phyloP scores from a whole-genome alignment of 257 asterid species.

The Salvia miltiorrhiza region DNA sequence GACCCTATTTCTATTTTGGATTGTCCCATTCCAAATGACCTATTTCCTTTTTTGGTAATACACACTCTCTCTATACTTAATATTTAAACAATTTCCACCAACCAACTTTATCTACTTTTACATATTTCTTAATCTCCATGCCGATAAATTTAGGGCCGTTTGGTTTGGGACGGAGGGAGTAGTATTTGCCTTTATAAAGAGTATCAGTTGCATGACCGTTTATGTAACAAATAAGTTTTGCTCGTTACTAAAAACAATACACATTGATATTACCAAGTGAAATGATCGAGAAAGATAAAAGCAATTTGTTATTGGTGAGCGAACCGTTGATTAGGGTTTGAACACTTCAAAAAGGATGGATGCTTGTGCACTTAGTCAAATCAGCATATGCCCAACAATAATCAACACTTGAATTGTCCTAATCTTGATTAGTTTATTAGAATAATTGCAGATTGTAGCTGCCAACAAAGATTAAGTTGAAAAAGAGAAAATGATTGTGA shows the following conservation, averaged over 20 bases:
- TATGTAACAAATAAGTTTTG: not conserved
- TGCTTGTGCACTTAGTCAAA: constrained; percentile 22
- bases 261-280: not conserved
- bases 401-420: constrained; percentile 33
- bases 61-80: too few relatives aligned
- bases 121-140: too few relatives aligned
- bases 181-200: too few relatives aligned
- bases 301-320: not conserved
- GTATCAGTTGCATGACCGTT: too few relatives aligned
- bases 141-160: too few relatives aligned
- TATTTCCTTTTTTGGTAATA: too few relatives aligned
- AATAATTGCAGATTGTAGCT: constrained; percentile 8
- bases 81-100: too few relatives aligned
- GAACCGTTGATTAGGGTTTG: not conserved
- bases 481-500: not conserved
- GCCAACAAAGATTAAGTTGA: constrained; percentile 20
- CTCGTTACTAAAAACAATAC: not conserved
- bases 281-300: not conserved
- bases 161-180: too few relatives aligned
- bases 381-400: constrained; percentile 27
- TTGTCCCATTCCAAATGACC: too few relatives aligned
- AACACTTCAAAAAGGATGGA: constrained; percentile 4
- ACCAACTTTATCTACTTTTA: too few relatives aligned
- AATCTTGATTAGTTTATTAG: constrained; percentile 22
- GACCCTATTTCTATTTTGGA: too few relatives aligned